Evolutionary conservation across 1,139 yeast genomes (phyloP), one percentile per base, ranked within the genome.

Genomic region (Taphrina confusa): DNA sequence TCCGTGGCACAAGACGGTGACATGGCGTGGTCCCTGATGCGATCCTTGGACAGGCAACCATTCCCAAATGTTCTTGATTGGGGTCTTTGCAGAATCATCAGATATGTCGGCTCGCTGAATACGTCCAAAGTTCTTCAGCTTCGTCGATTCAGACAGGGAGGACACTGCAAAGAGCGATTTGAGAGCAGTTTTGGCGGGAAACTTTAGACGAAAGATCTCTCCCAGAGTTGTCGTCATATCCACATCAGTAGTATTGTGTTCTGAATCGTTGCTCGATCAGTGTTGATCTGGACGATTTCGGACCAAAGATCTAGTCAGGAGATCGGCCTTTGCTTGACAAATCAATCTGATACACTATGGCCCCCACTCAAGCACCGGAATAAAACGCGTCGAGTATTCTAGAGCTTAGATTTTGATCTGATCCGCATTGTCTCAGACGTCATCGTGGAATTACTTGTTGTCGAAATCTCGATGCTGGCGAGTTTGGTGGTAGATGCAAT

Each of bases 1-100:
- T 20, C 62, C 62, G 28, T 60, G 62, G 30, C 62, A 60, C 4
- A 60, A 57, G 34, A 60, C 61, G 16, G 60, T 44, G 9, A 62
- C 54, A 11, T 49, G 52, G 16, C 61, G 44, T 1, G 61, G 57
- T 9, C 54, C 59, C 23, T 47, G 54, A 28, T 47, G 39, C 12
- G 54, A 27, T 11, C 22, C n/a, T 5, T 40, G 60, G 14, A 30
- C 22, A 5, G 62, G 61, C 11, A 60, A 39, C 54, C 59, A 55
- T 1, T 34, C 39, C 60, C 60, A 56, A 23, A 20, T 20, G 5
- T 28, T 40, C 16, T 22, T 31, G 42, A 34, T 16, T 22, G 31
- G 42, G 20, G 42, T 20, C 4, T 47, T 31, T 5, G 16, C 20
- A 12, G 40, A 11, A 14, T 47, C 52, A 9, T 27, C 31, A 5